These are phyloP conservation scores for Phytophthora colocasiae DNA, from an alignment of 352 stramenopile genomes.

Conservation along the genomic window DNA sequence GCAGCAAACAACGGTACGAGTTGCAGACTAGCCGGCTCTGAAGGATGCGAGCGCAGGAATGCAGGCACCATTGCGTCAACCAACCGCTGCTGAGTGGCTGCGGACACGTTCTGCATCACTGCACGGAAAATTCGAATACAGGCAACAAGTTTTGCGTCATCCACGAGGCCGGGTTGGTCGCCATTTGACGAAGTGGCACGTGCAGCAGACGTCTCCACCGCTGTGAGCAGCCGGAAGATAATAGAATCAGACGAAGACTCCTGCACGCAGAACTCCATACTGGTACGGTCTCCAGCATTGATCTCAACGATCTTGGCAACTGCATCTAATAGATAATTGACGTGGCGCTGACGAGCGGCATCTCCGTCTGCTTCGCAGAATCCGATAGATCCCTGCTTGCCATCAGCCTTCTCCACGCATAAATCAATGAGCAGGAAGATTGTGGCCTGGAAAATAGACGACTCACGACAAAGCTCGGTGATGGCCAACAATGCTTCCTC, in stretches of 20 bases:
- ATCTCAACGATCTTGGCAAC: conserved; percentile 86
- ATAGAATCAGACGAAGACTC: conserved; percentile 49
- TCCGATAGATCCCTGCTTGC: conserved; percentile 28
- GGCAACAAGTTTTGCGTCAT: conserved; percentile 51
- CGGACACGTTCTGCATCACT: conserved; percentile 80
- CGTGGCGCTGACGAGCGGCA: conserved; percentile 40
- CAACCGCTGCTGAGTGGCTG: conserved; percentile 67
- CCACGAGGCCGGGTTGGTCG: conserved; percentile 32
- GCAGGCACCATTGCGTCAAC: conserved; percentile 61
- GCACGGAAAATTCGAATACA: conserved; percentile 74
- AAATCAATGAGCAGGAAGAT: conserved; percentile 78
- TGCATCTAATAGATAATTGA: conserved; percentile 66
- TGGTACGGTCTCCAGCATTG: conserved; percentile 70
- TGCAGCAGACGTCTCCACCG: conserved; percentile 65
- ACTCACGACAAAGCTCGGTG: conserved; percentile 75
- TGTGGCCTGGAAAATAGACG: conserved; percentile 82
- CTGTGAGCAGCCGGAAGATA: conserved; percentile 69
- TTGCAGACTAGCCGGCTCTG: conserved; percentile 51
- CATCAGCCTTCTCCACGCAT: conserved; percentile 43
- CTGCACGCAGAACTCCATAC: conserved; percentile 85
- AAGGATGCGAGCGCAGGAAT: conserved; percentile 61
- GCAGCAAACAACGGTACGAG: conserved; percentile 80
- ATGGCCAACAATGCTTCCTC: conserved; percentile 74
- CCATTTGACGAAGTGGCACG: conserved; percentile 36
- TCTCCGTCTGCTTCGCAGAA: conserved; percentile 48